A percentile compares a stretch with the other conserved stretches of the same genome.
phyloP scores from a whole-genome alignment of 495 filamentous ascomycete genomes.

The Astrocystis sublimbata region DNA sequence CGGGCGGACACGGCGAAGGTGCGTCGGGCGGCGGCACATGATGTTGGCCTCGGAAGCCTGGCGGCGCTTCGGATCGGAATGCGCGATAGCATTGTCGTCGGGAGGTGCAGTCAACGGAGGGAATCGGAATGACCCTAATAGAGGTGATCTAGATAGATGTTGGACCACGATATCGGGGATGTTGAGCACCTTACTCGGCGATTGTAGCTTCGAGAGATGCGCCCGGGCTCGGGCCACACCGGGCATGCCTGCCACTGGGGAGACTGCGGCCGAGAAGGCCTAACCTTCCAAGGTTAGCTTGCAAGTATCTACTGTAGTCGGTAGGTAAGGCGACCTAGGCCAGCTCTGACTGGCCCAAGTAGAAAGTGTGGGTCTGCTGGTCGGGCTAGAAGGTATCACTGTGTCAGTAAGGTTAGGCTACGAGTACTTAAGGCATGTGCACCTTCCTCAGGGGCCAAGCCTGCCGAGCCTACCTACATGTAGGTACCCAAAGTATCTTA shows the following conservation, averaged over 20 bases:
- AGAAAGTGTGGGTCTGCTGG: no score
- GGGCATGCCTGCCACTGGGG: no score
- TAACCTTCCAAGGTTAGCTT: no score
- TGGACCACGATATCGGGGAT: slow-evolving; percentile 36
- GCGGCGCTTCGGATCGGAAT: slow-evolving; percentile 25
- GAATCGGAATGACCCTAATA: slow-evolving; percentile 54
- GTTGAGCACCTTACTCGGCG: neutral
- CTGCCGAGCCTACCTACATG: no score
- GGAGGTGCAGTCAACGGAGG: slow-evolving; percentile 36
- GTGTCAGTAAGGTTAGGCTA: no score
- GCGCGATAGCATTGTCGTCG: slow-evolving; percentile 57
- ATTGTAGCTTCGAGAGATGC: slow-evolving; percentile 15
- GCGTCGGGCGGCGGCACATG: slow-evolving; percentile 31
- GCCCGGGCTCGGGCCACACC: slow-evolving; percentile 33
- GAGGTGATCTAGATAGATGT: slow-evolving; percentile 34
- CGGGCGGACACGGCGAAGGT: slow-evolving; percentile 41
- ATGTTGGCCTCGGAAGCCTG: slow-evolving; percentile 26
- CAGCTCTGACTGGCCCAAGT: neutral
- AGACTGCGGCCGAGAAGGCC: no score
- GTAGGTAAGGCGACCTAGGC: neutral
- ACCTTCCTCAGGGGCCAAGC: no score
- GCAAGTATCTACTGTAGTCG: no score
- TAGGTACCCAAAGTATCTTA: no score
- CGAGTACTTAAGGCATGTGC: no score
- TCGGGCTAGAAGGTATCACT: neutral